Conservation (phyloP, 352 stramenopile species). For the Sclerospora graminicola region DNA sequence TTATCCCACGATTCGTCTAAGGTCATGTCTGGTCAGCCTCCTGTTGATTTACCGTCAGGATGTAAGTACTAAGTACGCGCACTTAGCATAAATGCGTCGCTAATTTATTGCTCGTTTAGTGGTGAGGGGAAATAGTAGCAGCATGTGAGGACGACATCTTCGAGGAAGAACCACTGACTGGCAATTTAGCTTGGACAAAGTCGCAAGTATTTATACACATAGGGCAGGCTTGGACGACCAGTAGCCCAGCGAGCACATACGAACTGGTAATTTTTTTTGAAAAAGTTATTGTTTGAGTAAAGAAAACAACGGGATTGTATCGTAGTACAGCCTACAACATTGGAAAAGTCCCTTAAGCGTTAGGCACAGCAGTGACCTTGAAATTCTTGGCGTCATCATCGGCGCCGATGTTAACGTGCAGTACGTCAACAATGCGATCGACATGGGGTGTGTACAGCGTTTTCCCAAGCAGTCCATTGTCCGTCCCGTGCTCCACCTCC, state of each 20-base stretch:
- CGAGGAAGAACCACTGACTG: not conserved
- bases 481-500: constrained; percentile 32
- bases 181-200: constrained; percentile 23
- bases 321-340: not conserved
- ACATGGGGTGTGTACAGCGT: constrained; percentile 47
- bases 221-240: too few species aligned
- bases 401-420: constrained; percentile 51
- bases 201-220: constrained; percentile 32
- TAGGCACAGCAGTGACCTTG: constrained; percentile 32
- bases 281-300: not conserved
- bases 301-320: too few species aligned
- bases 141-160: too few species aligned
- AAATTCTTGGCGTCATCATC: constrained; percentile 24
- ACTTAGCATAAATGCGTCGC: constrained; percentile 3
- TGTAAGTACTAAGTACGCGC: constrained; percentile 26
- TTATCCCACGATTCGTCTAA: constrained; percentile 37
- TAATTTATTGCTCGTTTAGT: constrained; percentile 9
- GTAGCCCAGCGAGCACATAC: constrained; percentile 2
- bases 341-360: constrained; percentile 14
- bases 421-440: constrained; percentile 38
- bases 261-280: constrained; percentile 13
- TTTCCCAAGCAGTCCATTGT: constrained; percentile 18
- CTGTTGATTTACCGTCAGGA: constrained; percentile 2
- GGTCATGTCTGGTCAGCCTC: constrained; percentile 55
- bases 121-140: constrained; percentile 1